Evolutionary conservation across 768 basidiomycete genomes (phyloP).

Genomic region (Collybia sordida): DNA sequence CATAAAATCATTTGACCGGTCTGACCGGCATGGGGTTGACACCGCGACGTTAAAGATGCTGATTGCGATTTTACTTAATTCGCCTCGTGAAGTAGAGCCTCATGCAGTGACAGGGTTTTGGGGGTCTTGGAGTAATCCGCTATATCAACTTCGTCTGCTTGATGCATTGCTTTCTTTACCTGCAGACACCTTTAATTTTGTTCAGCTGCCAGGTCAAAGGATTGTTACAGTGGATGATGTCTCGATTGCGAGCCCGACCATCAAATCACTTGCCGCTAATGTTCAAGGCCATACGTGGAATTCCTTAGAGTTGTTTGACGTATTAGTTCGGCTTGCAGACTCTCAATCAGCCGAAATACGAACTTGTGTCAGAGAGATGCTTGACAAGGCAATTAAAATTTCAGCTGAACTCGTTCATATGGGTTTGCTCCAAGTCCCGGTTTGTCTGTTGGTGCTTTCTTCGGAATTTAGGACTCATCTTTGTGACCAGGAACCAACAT

Average conservation of each 20-base stretch:
- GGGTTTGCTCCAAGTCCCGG: conserved; percentile 88
- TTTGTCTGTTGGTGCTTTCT: conserved; percentile 38
- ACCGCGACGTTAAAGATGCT: conserved; percentile 87
- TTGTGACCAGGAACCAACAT: conserved; percentile 63
- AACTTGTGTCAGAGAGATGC: conserved; percentile 80
- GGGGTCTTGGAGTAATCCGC: conserved; percentile 80
- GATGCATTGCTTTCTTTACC: conserved; percentile 88
- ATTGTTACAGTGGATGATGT: conserved; percentile 91
- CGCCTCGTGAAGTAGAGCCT: conserved; percentile 71
- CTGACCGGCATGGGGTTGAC: conserved; percentile 82
- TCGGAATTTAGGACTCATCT: conserved; percentile 10
- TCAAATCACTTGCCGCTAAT: conserved; percentile 86
- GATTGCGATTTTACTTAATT: conserved; percentile 83
- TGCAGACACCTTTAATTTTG: conserved; percentile 90
- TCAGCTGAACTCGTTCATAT: conserved; percentile 94
- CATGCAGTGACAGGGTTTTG: conserved; percentile 87
- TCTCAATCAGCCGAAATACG: conserved; percentile 72
- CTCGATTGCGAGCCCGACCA: conserved; percentile 81
- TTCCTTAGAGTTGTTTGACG: conserved; percentile 85
- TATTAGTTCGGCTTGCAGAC: conserved; percentile 78
- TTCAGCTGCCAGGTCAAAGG: conserved; percentile 77
- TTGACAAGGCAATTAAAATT: conserved; percentile 92
- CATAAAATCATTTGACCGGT: conserved; percentile 84
- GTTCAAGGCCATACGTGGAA: conserved; percentile 96
- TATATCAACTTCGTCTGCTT: conserved; percentile 84